phyloP scores from a whole-genome alignment of 176 grass and related monocot species.

The Avena atlantica region DNA sequence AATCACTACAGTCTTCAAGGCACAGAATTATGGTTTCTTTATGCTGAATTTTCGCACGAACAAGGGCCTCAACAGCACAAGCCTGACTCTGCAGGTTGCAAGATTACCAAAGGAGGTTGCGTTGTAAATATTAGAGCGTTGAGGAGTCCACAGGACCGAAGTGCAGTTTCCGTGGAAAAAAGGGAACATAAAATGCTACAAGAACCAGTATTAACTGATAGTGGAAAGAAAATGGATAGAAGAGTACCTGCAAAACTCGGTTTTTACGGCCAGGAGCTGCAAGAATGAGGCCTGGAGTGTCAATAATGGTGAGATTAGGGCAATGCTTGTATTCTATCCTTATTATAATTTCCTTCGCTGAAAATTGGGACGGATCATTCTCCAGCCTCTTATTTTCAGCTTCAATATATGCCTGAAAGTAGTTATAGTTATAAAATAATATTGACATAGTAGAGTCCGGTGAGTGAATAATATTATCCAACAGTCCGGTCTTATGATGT shows the following conservation, averaged over 20 bases:
- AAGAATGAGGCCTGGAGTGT: constrained; percentile 88
- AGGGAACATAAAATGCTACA: constrained; percentile 28
- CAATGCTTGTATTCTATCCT: constrained; percentile 93
- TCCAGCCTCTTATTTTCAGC: constrained; percentile 91
- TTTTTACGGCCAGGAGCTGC: constrained; percentile 90
- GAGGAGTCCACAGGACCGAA: background rate
- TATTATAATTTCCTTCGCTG: constrained; percentile 86
- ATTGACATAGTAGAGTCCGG: background rate
- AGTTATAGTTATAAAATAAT: constrained; percentile 22
- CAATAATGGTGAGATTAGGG: constrained; percentile 91
- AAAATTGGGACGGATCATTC: constrained; percentile 92
- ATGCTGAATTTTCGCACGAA: constrained; percentile 80
- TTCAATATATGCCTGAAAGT: constrained; percentile 88
- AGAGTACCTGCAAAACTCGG: constrained; percentile 75
- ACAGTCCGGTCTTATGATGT: background rate
- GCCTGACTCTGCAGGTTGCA: constrained; percentile 73
- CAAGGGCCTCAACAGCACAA: constrained; percentile 83
- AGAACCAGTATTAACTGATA: background rate
- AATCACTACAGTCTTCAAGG: constrained; percentile 98
- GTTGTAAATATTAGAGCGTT: constrained; percentile 10
- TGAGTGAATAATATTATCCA: background rate
- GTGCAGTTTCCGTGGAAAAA: constrained; percentile 24
- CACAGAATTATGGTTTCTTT: constrained; percentile 93
- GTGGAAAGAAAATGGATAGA: background rate
- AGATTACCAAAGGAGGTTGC: constrained; percentile 25